Percentiles rank a stretch among this genome's conserved stretches.
Evolutionary conservation across 2,329 filamentous ascomycete species (phyloP).

Genomic region (Acephala macrosclerotiorum): DNA sequence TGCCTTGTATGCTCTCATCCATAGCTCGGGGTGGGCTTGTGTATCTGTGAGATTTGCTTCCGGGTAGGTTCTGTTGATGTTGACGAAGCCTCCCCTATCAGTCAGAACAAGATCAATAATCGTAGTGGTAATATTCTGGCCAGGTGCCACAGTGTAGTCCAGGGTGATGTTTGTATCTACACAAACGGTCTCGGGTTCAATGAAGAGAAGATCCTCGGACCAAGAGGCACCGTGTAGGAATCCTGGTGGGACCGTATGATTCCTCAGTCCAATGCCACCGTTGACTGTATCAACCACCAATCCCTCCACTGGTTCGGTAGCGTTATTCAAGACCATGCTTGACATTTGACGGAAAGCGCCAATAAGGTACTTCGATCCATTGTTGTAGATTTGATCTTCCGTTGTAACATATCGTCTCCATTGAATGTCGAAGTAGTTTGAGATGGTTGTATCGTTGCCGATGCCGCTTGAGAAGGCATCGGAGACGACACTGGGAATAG

Average conservation of each 20-base stretch:
- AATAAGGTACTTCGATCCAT: constrained; percentile 43
- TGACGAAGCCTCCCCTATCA: constrained; percentile 53
- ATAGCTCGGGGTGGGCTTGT: constrained; percentile 48
- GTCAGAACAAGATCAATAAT: constrained; percentile 44
- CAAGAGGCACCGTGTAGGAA: constrained; percentile 49
- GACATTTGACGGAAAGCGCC: constrained; percentile 39
- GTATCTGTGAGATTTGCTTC: constrained; percentile 41
- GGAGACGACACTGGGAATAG: constrained; percentile 45
- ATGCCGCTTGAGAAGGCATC: constrained; percentile 50
- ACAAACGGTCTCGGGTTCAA: constrained; percentile 54
- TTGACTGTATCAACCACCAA: constrained; percentile 51
- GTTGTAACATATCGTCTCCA: constrained; percentile 38
- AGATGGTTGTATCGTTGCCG: constrained; percentile 43
- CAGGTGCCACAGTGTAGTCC: constrained; percentile 46
- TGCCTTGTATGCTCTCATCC: constrained; percentile 50
- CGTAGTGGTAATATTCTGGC: constrained; percentile 10
- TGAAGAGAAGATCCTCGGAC: constrained; percentile 56
- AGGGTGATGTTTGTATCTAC: constrained; percentile 53
- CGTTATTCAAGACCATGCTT: constrained; percentile 27
- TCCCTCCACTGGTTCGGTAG: constrained; percentile 48
- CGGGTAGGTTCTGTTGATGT: constrained; percentile 48
- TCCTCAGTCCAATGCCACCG: constrained; percentile 54
- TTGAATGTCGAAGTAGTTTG: constrained; percentile 54
- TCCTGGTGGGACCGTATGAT: constrained; percentile 48
- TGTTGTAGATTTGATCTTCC: constrained; percentile 38